Evolutionary conservation across 495 filamentous ascomycete genomes (phyloP), one percentile per base, ranked within the genome.

Genomic region (Astrocystis sublimbata): DNA sequence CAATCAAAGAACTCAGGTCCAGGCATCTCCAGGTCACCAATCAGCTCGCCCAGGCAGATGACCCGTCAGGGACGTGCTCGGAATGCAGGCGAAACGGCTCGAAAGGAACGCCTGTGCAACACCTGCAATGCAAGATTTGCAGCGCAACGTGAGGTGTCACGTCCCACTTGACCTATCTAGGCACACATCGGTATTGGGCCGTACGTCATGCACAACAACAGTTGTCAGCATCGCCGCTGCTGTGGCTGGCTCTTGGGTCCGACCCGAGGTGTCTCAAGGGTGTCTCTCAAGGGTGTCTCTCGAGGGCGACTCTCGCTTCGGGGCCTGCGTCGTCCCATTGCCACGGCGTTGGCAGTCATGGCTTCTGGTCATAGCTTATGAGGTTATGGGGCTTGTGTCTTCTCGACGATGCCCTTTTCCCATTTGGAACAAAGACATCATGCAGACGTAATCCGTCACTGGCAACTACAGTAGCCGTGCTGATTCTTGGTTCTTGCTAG

Each of bases 231-330:
- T 10, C 5, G 35, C 13, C 49, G 30, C 30, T 52, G 30, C 30
- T 15, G 49, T 28, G 46, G 17, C 24, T 38, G 17, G 12, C n/a
- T n/a, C n/a, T n/a, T n/a, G n/a, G n/a, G n/a, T n/a, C n/a, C n/a
- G 46, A 17, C 1, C 28, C 30, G 10, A 35, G 9, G 35, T 31
- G 30, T 33, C 17, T n/a, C n/a, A n/a, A n/a, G n/a, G n/a, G n/a
- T n/a, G n/a, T n/a, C n/a, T n/a, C n/a, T n/a, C n/a, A n/a, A n/a
- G n/a, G n/a, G n/a, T n/a, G n/a, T n/a, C n/a, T n/a, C n/a, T n/a
- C n/a, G n/a, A n/a, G n/a, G n/a, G n/a, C n/a, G n/a, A n/a, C n/a
- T 51, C 30, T 51, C 49, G 49, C 28, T 35, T 51, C 31, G 21
- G 1, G n/a, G 49, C n/a, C 17, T 35, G 8, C 49, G 35, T 23